These are phyloP conservation scores for Gaeumannomyces sp. DNA, from an alignment of 2,329 filamentous ascomycete genomes.

Conservation along the genomic window DNA sequence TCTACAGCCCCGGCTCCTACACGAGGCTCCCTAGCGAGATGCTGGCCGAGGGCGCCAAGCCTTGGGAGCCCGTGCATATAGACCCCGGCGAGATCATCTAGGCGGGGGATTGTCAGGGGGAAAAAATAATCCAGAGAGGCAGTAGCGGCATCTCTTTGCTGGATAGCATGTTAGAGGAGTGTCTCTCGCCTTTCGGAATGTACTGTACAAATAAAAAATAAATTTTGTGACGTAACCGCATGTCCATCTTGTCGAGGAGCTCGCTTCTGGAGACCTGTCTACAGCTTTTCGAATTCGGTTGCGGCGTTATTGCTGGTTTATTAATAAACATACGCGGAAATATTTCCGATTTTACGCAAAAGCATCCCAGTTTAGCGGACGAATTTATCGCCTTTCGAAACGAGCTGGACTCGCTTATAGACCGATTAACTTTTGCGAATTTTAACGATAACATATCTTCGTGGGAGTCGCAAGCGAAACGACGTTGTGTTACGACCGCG, in stretches of 20 bases:
- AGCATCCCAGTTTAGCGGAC: background rate
- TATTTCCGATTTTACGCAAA: background rate
- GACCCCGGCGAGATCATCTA: slow-evolving; percentile 66
- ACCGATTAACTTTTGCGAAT: background rate
- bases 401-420: background rate
- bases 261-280: no score
- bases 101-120: slow-evolving; percentile 5
- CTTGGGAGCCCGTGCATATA: slow-evolving; percentile 62
- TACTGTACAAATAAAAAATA: background rate
- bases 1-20: slow-evolving; percentile 72
- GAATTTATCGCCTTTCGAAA: background rate
- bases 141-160: background rate
- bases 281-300: background rate
- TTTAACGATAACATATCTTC: background rate
- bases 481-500: no score
- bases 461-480: background rate
- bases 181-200: background rate
- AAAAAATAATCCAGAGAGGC: background rate
- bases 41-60: slow-evolving; percentile 51
- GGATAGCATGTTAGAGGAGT: background rate
- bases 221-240: no score
- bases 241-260: no score
- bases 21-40: slow-evolving; percentile 65
- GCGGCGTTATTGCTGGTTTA: background rate
- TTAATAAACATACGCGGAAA: background rate